Evolutionary conservation across 2,329 filamentous ascomycete species (phyloP), one percentile per base, ranked within the genome.

Genomic region (Ophiostoma tasmaniense): DNA sequence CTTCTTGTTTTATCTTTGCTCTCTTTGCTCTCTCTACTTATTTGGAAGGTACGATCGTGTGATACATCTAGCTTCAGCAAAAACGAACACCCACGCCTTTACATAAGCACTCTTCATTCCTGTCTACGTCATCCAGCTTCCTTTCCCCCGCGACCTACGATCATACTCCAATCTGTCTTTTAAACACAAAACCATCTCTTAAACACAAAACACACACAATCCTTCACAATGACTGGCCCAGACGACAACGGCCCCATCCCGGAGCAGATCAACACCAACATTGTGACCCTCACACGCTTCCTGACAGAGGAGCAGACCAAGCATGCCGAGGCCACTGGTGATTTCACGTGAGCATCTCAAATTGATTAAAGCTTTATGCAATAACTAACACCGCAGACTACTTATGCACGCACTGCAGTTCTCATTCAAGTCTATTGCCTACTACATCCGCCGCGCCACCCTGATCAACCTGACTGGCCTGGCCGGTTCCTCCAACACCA

Each of bases 351-450:
- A 71, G 90, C 81, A 50, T 39, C 28, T 28, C 8, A 37, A 13
- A n/a, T 30, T 13, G 22, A 35, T 35, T 10, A 10, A 14, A 25
- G n/a, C n/a, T 25, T 22, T 6, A 22, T 8, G 22, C 3, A 3
- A 25, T 1, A 11, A 14, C 71, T 72, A 68, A 67, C 55, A 14
- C 35, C 13, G 17, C 76, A 97, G 93, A 76, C 87, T 99, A 67
- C 88, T 99, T 71, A 97, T 93, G 85, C 95, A 99, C 79, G 93
- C 95, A 71, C 90, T 99, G 70, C 95, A 98, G 81, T 99, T 98
- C 84, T 94, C 95, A 73, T 99, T 99, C 90, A 99, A 99, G 85
- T 96, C 92, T 74, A 99, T 99, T 80, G 92, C 95, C 75, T 97
- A 98, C 85, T 99, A 97, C 84, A 99, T 99, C 80, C 93, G 94